These are phyloP conservation scores for Sisymbrium irio DNA, from an alignment of 345 rosid genomes.

Conservation along the genomic window DNA sequence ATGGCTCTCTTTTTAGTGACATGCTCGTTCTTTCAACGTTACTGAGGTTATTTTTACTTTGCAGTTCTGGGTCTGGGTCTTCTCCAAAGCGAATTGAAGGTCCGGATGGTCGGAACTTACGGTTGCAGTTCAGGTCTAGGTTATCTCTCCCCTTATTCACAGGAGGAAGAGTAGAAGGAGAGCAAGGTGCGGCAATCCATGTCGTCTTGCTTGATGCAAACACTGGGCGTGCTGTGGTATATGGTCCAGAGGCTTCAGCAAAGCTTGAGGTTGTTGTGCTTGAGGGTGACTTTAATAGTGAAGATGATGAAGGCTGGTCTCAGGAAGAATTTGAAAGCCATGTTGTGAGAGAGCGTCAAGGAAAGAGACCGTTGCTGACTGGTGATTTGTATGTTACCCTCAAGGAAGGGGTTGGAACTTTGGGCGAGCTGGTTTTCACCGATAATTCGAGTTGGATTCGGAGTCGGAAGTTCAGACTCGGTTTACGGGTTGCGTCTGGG, in stretches of 20 bases:
- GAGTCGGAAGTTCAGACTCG: constrained; percentile 95
- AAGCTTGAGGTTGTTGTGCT: constrained; percentile 89
- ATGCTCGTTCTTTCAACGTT: background rate
- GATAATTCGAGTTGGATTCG: constrained; percentile 99
- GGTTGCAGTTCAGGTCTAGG: constrained; percentile 78
- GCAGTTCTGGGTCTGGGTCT: constrained; percentile 58
- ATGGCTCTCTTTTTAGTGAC: background rate
- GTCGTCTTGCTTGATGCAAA: constrained; percentile 64
- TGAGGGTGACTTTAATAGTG: constrained; percentile 92
- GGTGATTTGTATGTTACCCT: constrained; percentile 89
- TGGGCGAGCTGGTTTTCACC: constrained; percentile 84
- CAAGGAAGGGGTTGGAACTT: constrained; percentile 96
- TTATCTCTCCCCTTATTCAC: constrained; percentile 96
- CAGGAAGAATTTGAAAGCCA: constrained; percentile 92
- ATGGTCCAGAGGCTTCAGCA: constrained; percentile 76
- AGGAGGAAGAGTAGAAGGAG: constrained; percentile 98
- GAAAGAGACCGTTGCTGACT: constrained; percentile 85
- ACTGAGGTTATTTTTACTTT: constrained; percentile 10
- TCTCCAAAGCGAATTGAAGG: constrained; percentile 94
- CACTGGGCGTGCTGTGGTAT: constrained; percentile 66
- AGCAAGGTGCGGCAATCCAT: constrained; percentile 96
- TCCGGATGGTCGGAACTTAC: constrained; percentile 74
- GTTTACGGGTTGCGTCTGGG: constrained; percentile 75
- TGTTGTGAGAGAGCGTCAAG: constrained; percentile 92
- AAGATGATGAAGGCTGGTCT: constrained; percentile 91